Base-by-base conservation (phyloP, 2,329 filamentous ascomycete species). In the Trichoderma koningiopsis region DNA sequence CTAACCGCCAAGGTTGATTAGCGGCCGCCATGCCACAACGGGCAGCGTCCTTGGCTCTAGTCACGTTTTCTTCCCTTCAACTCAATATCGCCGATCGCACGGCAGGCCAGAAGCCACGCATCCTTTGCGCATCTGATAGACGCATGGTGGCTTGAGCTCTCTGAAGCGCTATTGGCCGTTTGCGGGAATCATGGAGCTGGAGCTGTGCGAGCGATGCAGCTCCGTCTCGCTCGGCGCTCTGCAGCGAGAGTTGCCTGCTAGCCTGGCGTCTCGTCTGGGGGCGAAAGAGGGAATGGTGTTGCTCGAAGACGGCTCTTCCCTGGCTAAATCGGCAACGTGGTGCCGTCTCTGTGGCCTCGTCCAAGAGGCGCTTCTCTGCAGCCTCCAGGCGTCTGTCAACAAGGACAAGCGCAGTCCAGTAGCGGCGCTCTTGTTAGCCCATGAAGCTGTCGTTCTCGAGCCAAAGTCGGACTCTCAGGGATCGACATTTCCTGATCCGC, bases 201-300 rank as follows among this genome's bases (percentile, higher is more conserved):
- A 61, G 56, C 65, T 68, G 29, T 68, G 65, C 65, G 65, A 13
- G 8, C 47, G 27, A 19, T 68, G 65, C 65, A 43, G 40, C 47
- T 61, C 57, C 56, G 55, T 68, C 47, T 55, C 56, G 13, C 47
- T 68, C 31, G 5, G 14, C 35, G 57, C 57, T 61, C 65, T 68
- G 47, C 61, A 49, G 4, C 65, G 57, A 56, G 57, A 43, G 57
- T 35, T 68, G 24, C 58, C 65, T 3, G 57, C 56, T 52, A 6
- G 58, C 31, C 31, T 61, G 43, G 57, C 57, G 29, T 43, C 56
- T 24, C 56, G 65, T 56, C 58, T 55, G 19, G 57, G 49, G 10
- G 6, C 47, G 16, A 60, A 52, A n/a, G 56, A 53, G 55, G 66
- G 69, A n/a, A 70, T 70, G 68, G 63, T 70, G n/a, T 22, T 64